phyloP scores from a whole-genome alignment of 2,329 filamentous ascomycete species.

The Microthyrium microscopicum region DNA sequence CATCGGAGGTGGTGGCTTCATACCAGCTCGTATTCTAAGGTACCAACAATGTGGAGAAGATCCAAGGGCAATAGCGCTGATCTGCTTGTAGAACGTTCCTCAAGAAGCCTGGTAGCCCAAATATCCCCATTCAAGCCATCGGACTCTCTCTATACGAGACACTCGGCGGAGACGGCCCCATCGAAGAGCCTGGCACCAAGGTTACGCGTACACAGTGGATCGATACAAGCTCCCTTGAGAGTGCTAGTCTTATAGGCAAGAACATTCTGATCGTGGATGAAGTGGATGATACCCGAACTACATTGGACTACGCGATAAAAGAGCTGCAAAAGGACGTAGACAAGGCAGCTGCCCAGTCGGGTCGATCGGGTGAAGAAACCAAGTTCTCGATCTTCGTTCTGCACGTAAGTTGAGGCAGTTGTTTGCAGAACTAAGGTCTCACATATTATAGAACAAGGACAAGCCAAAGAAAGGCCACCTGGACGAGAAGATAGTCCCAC shows the following conservation, averaged over 20 bases:
- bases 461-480: constrained; percentile 86
- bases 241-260: constrained; percentile 81
- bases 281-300: constrained; percentile 89
- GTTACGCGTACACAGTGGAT: constrained; percentile 98
- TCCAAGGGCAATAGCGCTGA: constrained; percentile 1
- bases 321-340: constrained; percentile 93
- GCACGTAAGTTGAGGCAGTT: constrained; percentile 43
- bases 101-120: constrained; percentile 68
- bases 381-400: constrained; percentile 91
- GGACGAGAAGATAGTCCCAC: constrained; percentile 57
- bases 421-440: constrained; percentile 13
- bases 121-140: constrained; percentile 98
- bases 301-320: constrained; percentile 81
- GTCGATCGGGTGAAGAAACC: constrained; percentile 51
- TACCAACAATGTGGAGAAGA: constrained; percentile 22
- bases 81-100: constrained; percentile 54
- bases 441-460: constrained; percentile 63
- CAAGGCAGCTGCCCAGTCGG: constrained; percentile 55
- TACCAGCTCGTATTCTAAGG: constrained; percentile 89
- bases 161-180: constrained; percentile 43
- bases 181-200: constrained; percentile 76
- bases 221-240: constrained; percentile 70
- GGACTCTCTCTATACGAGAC: constrained; percentile 93
- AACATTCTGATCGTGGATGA: constrained; percentile 86
- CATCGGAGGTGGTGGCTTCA: constrained; percentile 93